Percentiles rank a stretch among this genome's conserved stretches.
Evolutionary conservation across 192 early-diverging fungal genomes (phyloP).

Genomic region (Backusella circina): DNA sequence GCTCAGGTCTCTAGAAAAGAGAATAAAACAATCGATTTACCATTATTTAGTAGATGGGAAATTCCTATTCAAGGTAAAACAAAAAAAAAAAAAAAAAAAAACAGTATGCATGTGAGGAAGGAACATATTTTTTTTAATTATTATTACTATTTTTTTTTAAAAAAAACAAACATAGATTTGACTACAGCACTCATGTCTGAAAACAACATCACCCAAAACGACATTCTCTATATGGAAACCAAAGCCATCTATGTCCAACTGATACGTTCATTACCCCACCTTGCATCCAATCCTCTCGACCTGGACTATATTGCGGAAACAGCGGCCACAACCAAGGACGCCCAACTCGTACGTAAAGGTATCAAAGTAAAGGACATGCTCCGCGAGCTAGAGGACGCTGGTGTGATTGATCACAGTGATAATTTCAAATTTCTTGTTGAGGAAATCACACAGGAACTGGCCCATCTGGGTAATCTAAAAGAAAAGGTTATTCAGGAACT

Average conservation of each 20-base stretch:
- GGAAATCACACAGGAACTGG: constrained; percentile 86
- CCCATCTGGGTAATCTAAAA: constrained; percentile 85
- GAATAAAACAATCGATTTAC: constrained; percentile 68
- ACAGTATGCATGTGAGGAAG: not conserved
- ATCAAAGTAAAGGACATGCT: constrained; percentile 96
- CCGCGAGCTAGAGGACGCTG: constrained; percentile 74
- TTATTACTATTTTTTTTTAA: not conserved
- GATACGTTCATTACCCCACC: constrained; percentile 80
- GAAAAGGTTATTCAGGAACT: constrained; percentile 88
- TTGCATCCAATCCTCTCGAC: constrained; percentile 53
- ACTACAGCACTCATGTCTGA: constrained; percentile 71
- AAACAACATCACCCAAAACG: constrained; percentile 88
- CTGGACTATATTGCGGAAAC: constrained; percentile 76
- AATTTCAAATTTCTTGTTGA: constrained; percentile 81
- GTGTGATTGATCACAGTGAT: constrained; percentile 69
- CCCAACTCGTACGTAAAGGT: constrained; percentile 86
- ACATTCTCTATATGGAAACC: constrained; percentile 94
- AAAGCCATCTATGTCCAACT: constrained; percentile 93
- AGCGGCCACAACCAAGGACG: constrained; percentile 85
- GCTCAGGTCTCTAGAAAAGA: constrained; percentile 76
- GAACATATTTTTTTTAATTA: too few species aligned
- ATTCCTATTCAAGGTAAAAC: constrained; percentile 67
- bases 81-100: not conserved
- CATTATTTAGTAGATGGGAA: constrained; percentile 83
- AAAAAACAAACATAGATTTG: constrained; percentile 32